phyloP scores from a whole-genome alignment of 2,329 filamentous ascomycete genomes.

The Chrysosporium queenslandicum region DNA sequence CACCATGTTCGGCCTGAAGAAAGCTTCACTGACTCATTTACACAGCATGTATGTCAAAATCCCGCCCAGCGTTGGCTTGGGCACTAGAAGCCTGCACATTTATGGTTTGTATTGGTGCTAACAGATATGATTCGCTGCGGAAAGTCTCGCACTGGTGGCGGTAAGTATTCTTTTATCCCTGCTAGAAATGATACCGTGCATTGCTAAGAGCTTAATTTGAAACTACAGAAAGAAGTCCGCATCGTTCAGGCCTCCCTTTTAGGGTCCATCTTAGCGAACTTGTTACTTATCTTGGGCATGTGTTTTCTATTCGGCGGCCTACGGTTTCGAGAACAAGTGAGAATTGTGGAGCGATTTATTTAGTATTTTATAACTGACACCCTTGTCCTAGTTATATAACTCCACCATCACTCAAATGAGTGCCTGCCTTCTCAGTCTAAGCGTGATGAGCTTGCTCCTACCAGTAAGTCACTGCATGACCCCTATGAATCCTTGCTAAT shows the following conservation, averaged over 20 bases:
- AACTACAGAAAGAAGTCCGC: conserved; percentile 57
- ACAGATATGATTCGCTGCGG: neutral
- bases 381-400: conserved; percentile 66
- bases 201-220: conserved; percentile 60
- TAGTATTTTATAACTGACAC: neutral
- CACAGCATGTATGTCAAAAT: conserved; percentile 15
- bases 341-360: conserved; percentile 15
- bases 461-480: conserved; percentile 47
- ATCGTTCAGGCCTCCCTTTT: conserved; percentile 92
- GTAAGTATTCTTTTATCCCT: conserved; percentile 29
- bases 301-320: conserved; percentile 83
- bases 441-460: conserved; percentile 67
- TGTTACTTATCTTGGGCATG: conserved; percentile 81
- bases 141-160: conserved; percentile 65
- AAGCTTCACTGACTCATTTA: conserved; percentile 24
- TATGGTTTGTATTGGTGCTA: neutral
- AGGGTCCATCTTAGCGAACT: conserved; percentile 81
- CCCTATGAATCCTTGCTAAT: neutral
- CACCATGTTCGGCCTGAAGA: neutral
- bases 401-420: conserved; percentile 84
- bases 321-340: conserved; percentile 72
- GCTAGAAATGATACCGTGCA: conserved; percentile 42
- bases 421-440: conserved; percentile 68
- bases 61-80: no score
- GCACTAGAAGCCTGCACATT: no score